Evolutionary conservation across 164 flowering plant species (phyloP), one percentile per base, ranked within the genome.

Genomic region (Nymphaea colorata): DNA sequence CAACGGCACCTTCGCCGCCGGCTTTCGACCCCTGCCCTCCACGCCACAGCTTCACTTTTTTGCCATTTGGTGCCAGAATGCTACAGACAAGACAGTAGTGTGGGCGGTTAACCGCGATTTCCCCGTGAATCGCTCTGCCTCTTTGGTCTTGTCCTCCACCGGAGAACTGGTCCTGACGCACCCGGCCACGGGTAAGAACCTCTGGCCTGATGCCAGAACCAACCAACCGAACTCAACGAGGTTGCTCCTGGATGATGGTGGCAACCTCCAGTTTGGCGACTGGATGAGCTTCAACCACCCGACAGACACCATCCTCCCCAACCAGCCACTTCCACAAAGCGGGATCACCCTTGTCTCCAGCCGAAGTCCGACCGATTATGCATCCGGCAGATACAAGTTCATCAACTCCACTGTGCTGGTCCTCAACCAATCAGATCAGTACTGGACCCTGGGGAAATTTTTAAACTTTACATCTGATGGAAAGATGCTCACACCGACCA

Each of bases 1-100:
- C 61, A 85, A 85, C 71, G 76, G 84, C 69, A 69, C 73, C 73
- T 90, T 90, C 73, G 79, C 88, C 43, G 91, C 96, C 42, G 93
- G 93, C 0, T 90, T 90, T 68, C 77, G 6, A 5, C 74, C 72
- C 1, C 4, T 67, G 43, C 71, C 76, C 63, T 57, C 44, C 25
- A 65, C 86, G 6, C 57, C 57, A 8, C 57, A 51, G 57, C 57
- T 51, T 15, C 67, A 69, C 17, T 73, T 60, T 68, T 90, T 90
- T 85, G 82, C 89, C 0, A 62, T 90, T 51, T 87, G 87, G 90
- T 85, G 73, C 78, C 44, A 17, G 61, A 75, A 76, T 68, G 59
- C 74, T 67, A 57, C 75, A 4, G 17, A 44, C n/a, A 59, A 4
- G 4, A 70, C 82, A 42, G 62, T 74, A 7, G 80, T 84, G 12